Evolutionary conservation across 78 protist genomes (phyloP).

Genomic region (Dictyostelium discoideum): dicty_2.7 NC_007088.5:2455001-2455500

Average conservation of each 20-base stretch:
- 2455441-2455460: slow-evolving; percentile 39
- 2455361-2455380: not conserved
- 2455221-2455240: not conserved
- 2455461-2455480: slow-evolving; percentile 5
- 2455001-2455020: not conserved
- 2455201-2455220: not conserved
- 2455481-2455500: not conserved
- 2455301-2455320: not conserved
- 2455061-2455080: slow-evolving; percentile 43
- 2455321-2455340: slow-evolving; percentile 1
- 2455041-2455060: not conserved
- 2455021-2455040: not conserved
- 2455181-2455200: not conserved
- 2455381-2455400: not conserved
- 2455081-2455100: not conserved
- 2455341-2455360: not conserved
- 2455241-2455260: not conserved
- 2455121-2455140: not conserved
- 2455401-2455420: not conserved
- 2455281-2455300: not conserved
- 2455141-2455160: not conserved
- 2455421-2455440: slow-evolving; percentile 13
- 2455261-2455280: not conserved
- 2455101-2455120: not conserved
- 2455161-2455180: not conserved